phyloP scores from a whole-genome alignment of 108 stramenopile genomes.

The Conticribra guillardii region DNA sequence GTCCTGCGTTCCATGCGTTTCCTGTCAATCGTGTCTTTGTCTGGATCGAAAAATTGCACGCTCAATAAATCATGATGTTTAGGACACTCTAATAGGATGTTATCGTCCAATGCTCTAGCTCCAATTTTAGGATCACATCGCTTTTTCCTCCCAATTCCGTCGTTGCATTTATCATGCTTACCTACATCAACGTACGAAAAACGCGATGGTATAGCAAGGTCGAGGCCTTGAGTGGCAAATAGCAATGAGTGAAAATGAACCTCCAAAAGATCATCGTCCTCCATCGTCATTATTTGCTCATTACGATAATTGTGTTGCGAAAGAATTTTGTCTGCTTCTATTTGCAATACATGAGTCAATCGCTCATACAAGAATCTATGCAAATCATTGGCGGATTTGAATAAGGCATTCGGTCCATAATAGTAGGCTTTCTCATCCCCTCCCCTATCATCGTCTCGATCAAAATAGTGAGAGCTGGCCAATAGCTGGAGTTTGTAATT shows the following conservation, averaged over 20 bases:
- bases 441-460: background rate
- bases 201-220: slow-evolving; percentile 60
- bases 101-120: slow-evolving; percentile 11
- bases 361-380: slow-evolving; percentile 31
- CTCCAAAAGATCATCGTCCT: slow-evolving; percentile 1
- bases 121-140: slow-evolving; percentile 22
- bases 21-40: no score
- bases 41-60: slow-evolving; percentile 12
- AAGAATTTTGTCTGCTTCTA: slow-evolving; percentile 4
- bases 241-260: slow-evolving; percentile 38
- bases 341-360: slow-evolving; percentile 12
- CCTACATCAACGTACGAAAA: slow-evolving; percentile 14
- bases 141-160: background rate
- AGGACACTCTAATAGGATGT: slow-evolving; percentile 23
- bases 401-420: slow-evolving; percentile 51
- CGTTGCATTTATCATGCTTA: slow-evolving; percentile 22
- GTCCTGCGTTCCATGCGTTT: no score
- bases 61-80: slow-evolving; percentile 1
- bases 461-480: slow-evolving; percentile 37
- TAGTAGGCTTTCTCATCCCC: slow-evolving; percentile 3
- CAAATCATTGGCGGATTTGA: slow-evolving; percentile 19
- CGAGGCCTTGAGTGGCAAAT: slow-evolving; percentile 69
- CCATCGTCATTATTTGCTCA: background rate
- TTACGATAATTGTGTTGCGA: no score
- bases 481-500: slow-evolving; percentile 61